Evolutionary conservation across 441 rosid genomes (phyloP), one percentile per base, ranked within the genome.

Genomic region (Cnidoscolus chayamansa): DNA sequence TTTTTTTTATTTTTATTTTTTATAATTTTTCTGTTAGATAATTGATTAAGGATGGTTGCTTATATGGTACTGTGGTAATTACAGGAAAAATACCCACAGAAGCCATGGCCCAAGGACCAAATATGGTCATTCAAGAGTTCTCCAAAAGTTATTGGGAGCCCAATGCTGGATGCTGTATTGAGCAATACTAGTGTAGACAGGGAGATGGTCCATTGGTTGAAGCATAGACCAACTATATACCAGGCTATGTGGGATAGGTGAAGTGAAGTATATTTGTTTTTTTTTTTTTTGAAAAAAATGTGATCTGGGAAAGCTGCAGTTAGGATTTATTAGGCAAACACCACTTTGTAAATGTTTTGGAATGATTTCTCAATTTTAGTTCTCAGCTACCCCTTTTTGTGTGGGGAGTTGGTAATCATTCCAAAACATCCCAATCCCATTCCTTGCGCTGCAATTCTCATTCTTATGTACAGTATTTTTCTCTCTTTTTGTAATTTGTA

Each of bases 81-180:
- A 25, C 85, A 96, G 98, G 94, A 86, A 74, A 96, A 90, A 79
- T 96, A 85, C 65, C 85, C 94, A 0, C 98, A 96, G 78, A 90
- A 81, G 82, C 85, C 94, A 0, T 96, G 99, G 99, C 97, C 98
- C 3, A 89, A 86, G 85, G 97, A 96, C 74, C 89, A 86, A 73
- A 93, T 93, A 80, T 96, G 99, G 99, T 80, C 88, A 25, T 93
- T 91, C 77, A 89, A 88, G 81, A 78, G 71, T 50, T 25, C 67
- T 17, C 89, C 90, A 0, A 81, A 82, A 72, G 81, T 91, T 47
- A 79, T 86, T 47, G 99, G 98, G 63, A 93, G 98, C 84, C 99
- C 98, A 16, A 96, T 93, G 98, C 84, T 96, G 1, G 98, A 96
- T 69, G 82, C 92, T 0, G 89, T 88, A 25, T 63, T 93, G 64